Conservation (phyloP, 306 rosid species). For the Gastrolobium bilobum region DNA sequence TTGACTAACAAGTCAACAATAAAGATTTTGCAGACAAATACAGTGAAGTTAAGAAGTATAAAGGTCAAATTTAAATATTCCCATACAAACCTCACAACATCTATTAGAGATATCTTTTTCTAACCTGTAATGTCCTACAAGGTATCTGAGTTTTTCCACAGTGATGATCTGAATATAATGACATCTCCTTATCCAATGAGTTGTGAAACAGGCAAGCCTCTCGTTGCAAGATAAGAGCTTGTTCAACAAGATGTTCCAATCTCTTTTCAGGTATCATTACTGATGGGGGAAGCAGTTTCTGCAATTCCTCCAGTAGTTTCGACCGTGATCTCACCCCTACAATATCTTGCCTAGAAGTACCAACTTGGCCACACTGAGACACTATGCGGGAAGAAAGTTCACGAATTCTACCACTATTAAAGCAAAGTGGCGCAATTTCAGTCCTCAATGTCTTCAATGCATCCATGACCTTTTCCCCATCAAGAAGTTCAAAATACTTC, state of each 20-base stretch:
- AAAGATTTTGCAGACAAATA: not conserved
- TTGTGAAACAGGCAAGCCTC: constrained; percentile 90
- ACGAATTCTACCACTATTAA: constrained; percentile 69
- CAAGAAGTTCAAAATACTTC: constrained; percentile 84
- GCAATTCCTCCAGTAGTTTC: constrained; percentile 81
- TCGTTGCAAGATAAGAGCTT: constrained; percentile 85
- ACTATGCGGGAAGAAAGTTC: constrained; percentile 83
- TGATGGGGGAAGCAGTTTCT: constrained; percentile 84
- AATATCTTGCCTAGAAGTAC: constrained; percentile 56
- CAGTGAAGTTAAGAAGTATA: constrained; percentile 14
- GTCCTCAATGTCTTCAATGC: constrained; percentile 87
- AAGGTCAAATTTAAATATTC: constrained; percentile 26
- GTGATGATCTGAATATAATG: constrained; percentile 84
- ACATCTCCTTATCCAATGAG: constrained; percentile 83
- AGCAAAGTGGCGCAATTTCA: constrained; percentile 75
- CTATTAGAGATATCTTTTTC: constrained; percentile 43
- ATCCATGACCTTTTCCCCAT: constrained; percentile 71
- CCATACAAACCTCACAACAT: constrained; percentile 5
- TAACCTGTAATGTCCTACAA: constrained; percentile 88
- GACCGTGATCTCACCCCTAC: constrained; percentile 63
- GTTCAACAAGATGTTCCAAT: constrained; percentile 93
- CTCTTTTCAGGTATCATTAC: constrained; percentile 91
- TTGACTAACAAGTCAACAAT: constrained; percentile 11
- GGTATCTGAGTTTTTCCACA: constrained; percentile 97
- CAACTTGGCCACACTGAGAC: constrained; percentile 52